Evolutionary conservation across 1,284 basidiomycete species (phyloP), one percentile per base, ranked within the genome.

Genomic region (Phenoliferia sp.): DNA sequence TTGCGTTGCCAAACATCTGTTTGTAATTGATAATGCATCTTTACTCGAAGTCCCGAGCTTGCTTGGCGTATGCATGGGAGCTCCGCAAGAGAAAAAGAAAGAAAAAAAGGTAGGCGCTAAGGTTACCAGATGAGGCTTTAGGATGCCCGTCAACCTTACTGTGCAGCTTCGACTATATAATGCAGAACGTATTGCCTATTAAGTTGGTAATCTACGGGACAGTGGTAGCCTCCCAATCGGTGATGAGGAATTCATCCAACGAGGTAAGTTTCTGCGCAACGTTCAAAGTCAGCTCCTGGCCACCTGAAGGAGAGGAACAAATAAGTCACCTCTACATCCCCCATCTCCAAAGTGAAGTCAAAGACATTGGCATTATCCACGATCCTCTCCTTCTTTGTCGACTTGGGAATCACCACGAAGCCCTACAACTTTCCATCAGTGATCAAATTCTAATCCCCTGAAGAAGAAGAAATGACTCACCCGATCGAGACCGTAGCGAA

Each of bases 401-500:
- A 90, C 79, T 92, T 92, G 5, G 90, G 90, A 48, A 92, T 82
- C 0, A 88, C 88, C 0, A 88, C 82, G 56, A 70, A 75, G 19
- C 71, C 71, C 67, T 67, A n/a, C n/a, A n/a, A n/a, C n/a, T n/a
- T n/a, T n/a, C n/a, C n/a, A n/a, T n/a, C n/a, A n/a, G n/a, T n/a
- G n/a, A n/a, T n/a, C n/a, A n/a, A n/a, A n/a, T n/a, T n/a, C n/a
- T n/a, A n/a, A n/a, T n/a, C n/a, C n/a, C n/a, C n/a, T n/a, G n/a
- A n/a, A n/a, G n/a, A n/a, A n/a, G n/a, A n/a, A n/a, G n/a, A n/a
- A 36, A 22, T 33, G 54, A 79, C 85, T 61, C 73, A 90, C 87
- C 87, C 88, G 76, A 85, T 87, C 90, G 62, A 93, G 80, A 59
- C 88, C 90, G 89, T 90, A 93, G 16, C 90, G 84, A 64, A 93